A percentile compares a stretch with the other conserved stretches of the same genome.
Conservation (phyloP, 768 basidiomycete species). For the Lactarius sp. region DNA sequence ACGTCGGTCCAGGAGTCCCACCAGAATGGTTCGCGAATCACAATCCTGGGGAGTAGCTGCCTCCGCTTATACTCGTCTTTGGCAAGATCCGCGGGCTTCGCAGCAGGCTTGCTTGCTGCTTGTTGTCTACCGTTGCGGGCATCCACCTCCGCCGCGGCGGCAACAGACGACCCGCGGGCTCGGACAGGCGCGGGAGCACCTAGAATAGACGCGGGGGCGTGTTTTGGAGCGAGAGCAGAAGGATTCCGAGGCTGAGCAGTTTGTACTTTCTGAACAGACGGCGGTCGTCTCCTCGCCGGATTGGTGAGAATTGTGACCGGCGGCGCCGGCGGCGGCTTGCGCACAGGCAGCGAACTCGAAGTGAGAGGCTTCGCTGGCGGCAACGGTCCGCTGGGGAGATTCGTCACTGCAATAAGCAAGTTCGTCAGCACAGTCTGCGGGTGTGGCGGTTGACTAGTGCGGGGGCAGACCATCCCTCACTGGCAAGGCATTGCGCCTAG, state of each 20-base stretch:
- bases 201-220: not conserved
- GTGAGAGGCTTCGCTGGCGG: not conserved
- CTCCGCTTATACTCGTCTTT: not conserved
- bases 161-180: too few relatives aligned
- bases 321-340: not conserved
- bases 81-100: not conserved
- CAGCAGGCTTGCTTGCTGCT: too few relatives aligned
- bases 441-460: not conserved
- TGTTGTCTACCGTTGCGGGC: not conserved
- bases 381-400: not conserved
- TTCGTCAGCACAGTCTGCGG: not conserved
- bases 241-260: not conserved
- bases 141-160: not conserved
- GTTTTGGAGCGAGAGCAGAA: not conserved
- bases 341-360: not conserved
- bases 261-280: not conserved
- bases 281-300: not conserved
- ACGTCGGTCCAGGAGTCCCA: conserved; percentile 11
- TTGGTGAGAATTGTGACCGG: conserved; percentile 10
- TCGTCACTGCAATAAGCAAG: not conserved
- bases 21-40: not conserved
- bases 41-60: not conserved
- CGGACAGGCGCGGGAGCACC: too few relatives aligned
- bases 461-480: conserved; percentile 5
- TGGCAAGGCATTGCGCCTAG: not conserved